These are phyloP conservation scores for Meyerozyma guilliermondii DNA, from an alignment of 1,139 yeast species.

Conservation along the genomic window DNA sequence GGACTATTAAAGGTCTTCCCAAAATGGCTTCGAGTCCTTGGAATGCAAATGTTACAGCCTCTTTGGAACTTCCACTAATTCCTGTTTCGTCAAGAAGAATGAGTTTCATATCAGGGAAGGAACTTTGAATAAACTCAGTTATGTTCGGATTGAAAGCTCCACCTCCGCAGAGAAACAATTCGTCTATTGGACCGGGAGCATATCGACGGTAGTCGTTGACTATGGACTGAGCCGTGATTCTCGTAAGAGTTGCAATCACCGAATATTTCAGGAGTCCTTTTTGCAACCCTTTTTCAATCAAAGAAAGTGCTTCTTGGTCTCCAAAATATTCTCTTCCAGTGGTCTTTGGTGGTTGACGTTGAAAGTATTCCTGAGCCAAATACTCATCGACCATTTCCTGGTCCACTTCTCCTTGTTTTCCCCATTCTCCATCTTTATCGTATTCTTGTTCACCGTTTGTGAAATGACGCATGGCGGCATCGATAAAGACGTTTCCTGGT, in stretches of 20 bases:
- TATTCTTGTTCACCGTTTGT: slow-evolving; percentile 8
- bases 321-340: slow-evolving; percentile 11
- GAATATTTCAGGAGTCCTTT: slow-evolving; percentile 7
- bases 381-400: slow-evolving; percentile 8
- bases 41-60: slow-evolving; percentile 11
- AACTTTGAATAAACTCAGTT: slow-evolving; percentile 5
- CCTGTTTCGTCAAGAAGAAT: slow-evolving; percentile 9
- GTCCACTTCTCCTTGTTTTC: slow-evolving; percentile 7
- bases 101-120: slow-evolving; percentile 8
- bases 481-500: slow-evolving; percentile 11
- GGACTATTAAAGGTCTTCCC: slow-evolving; percentile 10
- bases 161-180: slow-evolving; percentile 10
- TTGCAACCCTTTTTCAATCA: slow-evolving; percentile 4
- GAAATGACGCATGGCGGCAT: slow-evolving; percentile 10
- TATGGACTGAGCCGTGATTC: slow-evolving; percentile 10
- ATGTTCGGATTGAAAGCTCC: slow-evolving; percentile 11
- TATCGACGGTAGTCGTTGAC: slow-evolving; percentile 8
- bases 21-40: slow-evolving; percentile 10
- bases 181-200: slow-evolving; percentile 7
- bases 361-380: slow-evolving; percentile 7
- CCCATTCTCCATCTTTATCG: slow-evolving; percentile 11
- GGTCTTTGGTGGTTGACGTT: slow-evolving; percentile 9
- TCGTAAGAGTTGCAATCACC: slow-evolving; percentile 9
- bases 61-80: slow-evolving; percentile 8
- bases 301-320: slow-evolving; percentile 8